Conservation (phyloP, 164 flowering plant genomes). For the Akebia trifoliata region DNA sequence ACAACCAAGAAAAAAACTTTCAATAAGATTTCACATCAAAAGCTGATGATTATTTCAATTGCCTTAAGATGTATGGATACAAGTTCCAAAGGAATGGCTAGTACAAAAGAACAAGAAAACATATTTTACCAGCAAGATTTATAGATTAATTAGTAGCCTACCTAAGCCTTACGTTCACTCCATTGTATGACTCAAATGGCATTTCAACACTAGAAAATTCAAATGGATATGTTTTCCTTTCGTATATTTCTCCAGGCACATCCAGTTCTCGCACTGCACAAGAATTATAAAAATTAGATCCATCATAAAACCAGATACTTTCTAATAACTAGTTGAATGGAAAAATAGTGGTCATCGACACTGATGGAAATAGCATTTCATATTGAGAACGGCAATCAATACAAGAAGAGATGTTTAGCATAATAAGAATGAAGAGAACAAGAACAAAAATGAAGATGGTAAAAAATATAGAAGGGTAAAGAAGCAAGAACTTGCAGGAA, state of each 20-base stretch:
- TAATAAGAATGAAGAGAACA: not conserved
- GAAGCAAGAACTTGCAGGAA: too few species aligned
- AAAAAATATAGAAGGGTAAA: too few species aligned
- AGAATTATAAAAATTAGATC: constrained; percentile 8
- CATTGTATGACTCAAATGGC: constrained; percentile 96
- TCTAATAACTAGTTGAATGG: too few species aligned
- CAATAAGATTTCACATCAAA: too few species aligned
- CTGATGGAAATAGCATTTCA: not conserved
- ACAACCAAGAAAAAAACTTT: too few species aligned
- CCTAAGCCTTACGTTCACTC: constrained; percentile 96
- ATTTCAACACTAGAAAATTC: constrained; percentile 98
- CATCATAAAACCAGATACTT: too few species aligned
- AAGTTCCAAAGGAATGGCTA: not conserved
- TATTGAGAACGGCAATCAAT: not conserved
- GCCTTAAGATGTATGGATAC: too few species aligned
- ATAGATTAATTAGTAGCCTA: constrained; percentile 19
- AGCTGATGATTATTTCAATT: too few species aligned
- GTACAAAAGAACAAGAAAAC: not conserved
- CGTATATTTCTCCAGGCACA: constrained; percentile 96
- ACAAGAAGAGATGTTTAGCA: not conserved
- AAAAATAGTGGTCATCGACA: too few species aligned
- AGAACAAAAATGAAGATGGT: too few species aligned
- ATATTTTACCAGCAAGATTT: not conserved
- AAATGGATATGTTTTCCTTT: constrained; percentile 83
- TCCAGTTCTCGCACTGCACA: constrained; percentile 88